Evolutionary conservation across 345 rosid species (phyloP), one percentile per base, ranked within the genome.

Genomic region (Camelina neglecta): DNA sequence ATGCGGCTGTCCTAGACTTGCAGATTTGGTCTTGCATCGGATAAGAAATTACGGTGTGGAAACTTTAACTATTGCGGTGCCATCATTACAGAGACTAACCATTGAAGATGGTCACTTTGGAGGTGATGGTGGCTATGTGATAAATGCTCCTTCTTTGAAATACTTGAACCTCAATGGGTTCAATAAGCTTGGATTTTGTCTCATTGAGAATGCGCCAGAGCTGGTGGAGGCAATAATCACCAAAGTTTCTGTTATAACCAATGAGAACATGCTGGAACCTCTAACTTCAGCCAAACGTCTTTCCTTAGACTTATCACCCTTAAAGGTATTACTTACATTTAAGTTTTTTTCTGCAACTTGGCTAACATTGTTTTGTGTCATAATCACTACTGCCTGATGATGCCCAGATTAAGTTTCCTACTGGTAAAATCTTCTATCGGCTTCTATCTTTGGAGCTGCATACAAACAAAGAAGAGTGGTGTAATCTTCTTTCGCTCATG

Each of bases 271-370:
- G 58, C 0, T 70, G 13, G 15, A 0, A 1, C 18, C 56, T 44
- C 56, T 70, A 10, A 18, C 35, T 58, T 31, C 56, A 29, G 65
- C 21, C 10, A 70, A 12, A 20, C 56, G 45, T 20, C 47, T 70
- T 45, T 16, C 8, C 45, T 58, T 68, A 23, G 5, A 10, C 72
- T 15, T 58, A 9, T 38, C 61, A 58, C 56, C 74, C 35, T 8
- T 41, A 2, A 0, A 69, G 31, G 73, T 56, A 56, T 1, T 33
- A 5, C 5, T 33, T 33, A 26, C 31, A 20, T 60, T 38, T 6
- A 67, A 11, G 2, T 0, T 51, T 49, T 8, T 2, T 0, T 44
- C 48, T 48, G 51, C 21, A 48, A 7, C 18, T 60, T 11, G 13
- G 23, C 42, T 33, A 1, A 15, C 53, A 63, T 4, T 24, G 23